Evolutionary conservation across 495 filamentous ascomycete genomes (phyloP).

Genomic region (Penicillium steckii): DNA sequence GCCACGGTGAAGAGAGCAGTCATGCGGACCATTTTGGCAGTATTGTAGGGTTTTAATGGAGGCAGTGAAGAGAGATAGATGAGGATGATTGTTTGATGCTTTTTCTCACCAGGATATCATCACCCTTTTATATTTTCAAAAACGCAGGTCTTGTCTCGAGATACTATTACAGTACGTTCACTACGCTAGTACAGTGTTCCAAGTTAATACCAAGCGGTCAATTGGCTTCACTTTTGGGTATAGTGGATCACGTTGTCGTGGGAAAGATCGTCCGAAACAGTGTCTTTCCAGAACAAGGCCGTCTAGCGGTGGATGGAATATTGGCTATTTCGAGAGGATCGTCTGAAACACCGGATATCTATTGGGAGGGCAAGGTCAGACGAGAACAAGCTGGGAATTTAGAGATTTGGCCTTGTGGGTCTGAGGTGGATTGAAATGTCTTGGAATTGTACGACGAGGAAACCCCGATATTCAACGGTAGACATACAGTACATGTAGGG

Average conservation of each 20-base stretch:
- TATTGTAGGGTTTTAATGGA: background rate
- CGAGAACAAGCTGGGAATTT: background rate
- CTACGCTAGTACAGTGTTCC: too few relatives aligned
- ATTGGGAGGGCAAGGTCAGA: background rate
- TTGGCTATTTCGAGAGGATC: background rate
- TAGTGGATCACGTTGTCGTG: background rate
- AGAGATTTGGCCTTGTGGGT: background rate
- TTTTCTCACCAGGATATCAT: background rate
- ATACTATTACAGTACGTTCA: background rate
- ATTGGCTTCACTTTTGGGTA: background rate
- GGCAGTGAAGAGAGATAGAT: background rate
- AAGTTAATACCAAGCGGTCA: background rate
- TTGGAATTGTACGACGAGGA: background rate
- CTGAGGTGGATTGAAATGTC: background rate
- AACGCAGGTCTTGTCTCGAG: too few relatives aligned
- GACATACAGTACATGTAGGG: too few relatives aligned
- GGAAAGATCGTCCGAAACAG: slow-evolving; percentile 5
- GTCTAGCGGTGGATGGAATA: background rate
- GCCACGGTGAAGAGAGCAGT: slow-evolving; percentile 7
- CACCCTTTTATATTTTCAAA: slow-evolving; percentile 4
- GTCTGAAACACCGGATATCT: background rate
- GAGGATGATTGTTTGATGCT: background rate
- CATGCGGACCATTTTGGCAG: slow-evolving; percentile 12
- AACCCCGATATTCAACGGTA: background rate
- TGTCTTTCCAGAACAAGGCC: background rate